Base-by-base conservation (phyloP, 108 stramenopile genomes). In the Cyclotella choctawhatcheeana region DNA sequence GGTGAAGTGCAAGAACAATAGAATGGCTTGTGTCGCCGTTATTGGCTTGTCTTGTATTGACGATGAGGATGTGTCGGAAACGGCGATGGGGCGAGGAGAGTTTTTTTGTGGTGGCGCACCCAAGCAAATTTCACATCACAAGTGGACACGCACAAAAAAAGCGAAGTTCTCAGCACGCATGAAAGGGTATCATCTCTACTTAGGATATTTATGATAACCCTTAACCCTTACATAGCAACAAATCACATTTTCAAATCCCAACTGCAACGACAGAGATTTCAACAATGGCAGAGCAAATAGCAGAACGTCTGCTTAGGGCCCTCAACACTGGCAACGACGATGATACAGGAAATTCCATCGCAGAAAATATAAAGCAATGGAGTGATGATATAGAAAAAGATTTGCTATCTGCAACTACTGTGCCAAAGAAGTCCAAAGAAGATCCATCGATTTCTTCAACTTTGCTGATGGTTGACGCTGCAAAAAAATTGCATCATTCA, bases 341-440 rank as follows among this genome's bases (percentile, higher is more conserved):
- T 16, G 55, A 44, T 14, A 53, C 1, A 20, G n/a, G 10, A 13
- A 18, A 5, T 48, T 22, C 30, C 52, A 44, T 25, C 16, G 0
- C 14, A 22, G 24, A 55, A 22, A 30, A 56, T 34, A 53, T 79
- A 35, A 66, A 72, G 35, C 16, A 44, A 60, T 79, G 78, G 78
- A 72, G 35, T 52, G 70, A 79, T 34, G 71, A 62, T 20, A 20
- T 67, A 20, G 78, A 79, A 34, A 44, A 62, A 5, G 58, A 67
- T 22, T 32, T 79, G 63, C 45, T 79, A 40, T 47, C 60, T 18
- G 52, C 56, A 17, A 33, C 31, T 30, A 8, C 55, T 14, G 10
- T 17, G 18, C 32, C 21, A 0, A 60, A n/a, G n/a, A n/a, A 71
- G 34, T 66, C 26, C 48, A 18, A 40, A 0, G 24, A 62, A 17